Percentiles rank a stretch among this genome's conserved stretches.
Evolutionary conservation across 1,139 yeast species (phyloP).

Genomic region (Candida tetrigidarum): DNA sequence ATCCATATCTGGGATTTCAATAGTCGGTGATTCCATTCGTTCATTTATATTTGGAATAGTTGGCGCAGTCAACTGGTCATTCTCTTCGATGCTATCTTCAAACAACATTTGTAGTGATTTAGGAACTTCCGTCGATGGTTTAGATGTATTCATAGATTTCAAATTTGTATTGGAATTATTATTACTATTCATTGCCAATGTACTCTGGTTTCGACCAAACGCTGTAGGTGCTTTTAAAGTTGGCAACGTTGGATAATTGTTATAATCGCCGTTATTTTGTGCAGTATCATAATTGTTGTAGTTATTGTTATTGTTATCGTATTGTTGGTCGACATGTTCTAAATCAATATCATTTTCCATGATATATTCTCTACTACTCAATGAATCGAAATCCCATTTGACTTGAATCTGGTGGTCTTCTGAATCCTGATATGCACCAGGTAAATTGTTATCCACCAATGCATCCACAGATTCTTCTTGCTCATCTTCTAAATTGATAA

Average conservation of each 20-base stretch:
- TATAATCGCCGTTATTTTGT: conserved; percentile 20
- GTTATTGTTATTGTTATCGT: conserved; percentile 29
- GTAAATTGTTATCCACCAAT: conserved; percentile 15
- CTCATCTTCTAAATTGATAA: conserved; percentile 39
- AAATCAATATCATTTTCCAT: conserved; percentile 65
- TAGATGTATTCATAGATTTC: conserved; percentile 11
- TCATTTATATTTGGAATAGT: conserved; percentile 16
- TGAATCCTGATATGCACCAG: conserved; percentile 15
- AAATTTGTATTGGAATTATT: conserved; percentile 13
- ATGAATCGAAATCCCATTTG: conserved; percentile 89
- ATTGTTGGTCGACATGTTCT: conserved; percentile 42
- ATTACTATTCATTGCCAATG: conserved; percentile 11
- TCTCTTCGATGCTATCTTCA: conserved; percentile 45
- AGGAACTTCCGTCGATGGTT: conserved; percentile 56
- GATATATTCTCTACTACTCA: conserved; percentile 73
- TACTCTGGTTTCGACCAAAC: conserved; percentile 12
- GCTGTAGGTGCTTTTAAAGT: conserved; percentile 26
- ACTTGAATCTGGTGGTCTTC: conserved; percentile 54
- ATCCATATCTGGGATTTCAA: conserved; percentile 52
- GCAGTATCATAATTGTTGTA: conserved; percentile 29
- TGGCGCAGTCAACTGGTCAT: conserved; percentile 12
- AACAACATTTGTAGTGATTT: conserved; percentile 74
- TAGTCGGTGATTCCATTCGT: conserved; percentile 47
- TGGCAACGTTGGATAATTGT: conserved; percentile 32
- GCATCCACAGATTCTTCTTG: conserved; percentile 20